These are phyloP conservation scores for Mentha longifolia DNA, from an alignment of 257 asterid species.

Conservation along the genomic window DNA sequence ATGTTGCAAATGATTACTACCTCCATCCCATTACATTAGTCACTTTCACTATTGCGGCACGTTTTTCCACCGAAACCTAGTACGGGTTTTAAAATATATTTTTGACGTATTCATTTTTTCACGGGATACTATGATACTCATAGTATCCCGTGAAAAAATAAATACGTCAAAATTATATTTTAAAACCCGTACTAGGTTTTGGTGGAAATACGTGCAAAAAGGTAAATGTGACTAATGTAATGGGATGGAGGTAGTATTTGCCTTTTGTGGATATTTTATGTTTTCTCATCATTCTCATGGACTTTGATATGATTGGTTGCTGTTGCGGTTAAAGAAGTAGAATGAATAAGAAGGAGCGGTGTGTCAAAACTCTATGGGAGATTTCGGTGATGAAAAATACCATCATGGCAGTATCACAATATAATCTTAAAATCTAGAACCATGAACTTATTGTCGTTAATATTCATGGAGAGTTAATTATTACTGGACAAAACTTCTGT, in stretches of 20 bases:
- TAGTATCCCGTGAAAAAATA: no score
- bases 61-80: no score
- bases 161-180: no score
- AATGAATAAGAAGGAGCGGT: not conserved
- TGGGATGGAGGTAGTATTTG: no score
- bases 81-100: no score
- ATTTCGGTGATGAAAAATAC: not conserved
- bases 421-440: not conserved
- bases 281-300: not conserved
- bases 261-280: not conserved
- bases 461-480: not conserved
- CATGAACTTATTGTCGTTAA: not conserved
- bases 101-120: no score
- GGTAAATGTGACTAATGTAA: no score
- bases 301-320: not conserved
- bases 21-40: no score
- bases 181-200: no score
- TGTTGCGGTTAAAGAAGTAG: not conserved
- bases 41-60: no score
- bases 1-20: constrained; percentile 7
- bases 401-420: not conserved
- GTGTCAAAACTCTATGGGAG: not conserved
- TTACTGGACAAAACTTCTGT: not conserved
- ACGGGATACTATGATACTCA: no score
- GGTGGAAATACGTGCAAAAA: no score